Conservation (phyloP, 176 grass and related monocot genomes). For the sorghum (Sorghum bicolor) region DNA sequence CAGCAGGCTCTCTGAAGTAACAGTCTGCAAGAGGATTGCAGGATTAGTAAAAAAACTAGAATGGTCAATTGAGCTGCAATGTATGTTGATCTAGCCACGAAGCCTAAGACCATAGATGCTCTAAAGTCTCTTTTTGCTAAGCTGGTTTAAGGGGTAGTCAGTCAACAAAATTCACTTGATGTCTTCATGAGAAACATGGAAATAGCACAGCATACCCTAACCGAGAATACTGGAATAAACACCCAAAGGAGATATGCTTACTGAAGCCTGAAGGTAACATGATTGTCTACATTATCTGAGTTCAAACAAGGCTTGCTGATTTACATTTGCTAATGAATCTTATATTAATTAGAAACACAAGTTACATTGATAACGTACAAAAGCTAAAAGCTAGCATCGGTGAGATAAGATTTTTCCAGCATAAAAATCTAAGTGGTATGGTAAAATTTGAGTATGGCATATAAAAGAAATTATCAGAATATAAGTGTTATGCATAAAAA, state of each 20-base stretch:
- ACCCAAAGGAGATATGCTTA: background rate
- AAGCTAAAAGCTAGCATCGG: background rate
- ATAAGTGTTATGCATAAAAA: background rate
- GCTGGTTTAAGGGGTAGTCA: background rate
- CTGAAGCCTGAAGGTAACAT: background rate
- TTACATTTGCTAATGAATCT: background rate
- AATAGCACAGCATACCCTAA: background rate
- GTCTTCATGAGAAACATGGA: background rate
- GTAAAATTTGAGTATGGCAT: background rate
- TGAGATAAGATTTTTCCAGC: background rate
- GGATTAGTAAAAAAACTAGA: background rate
- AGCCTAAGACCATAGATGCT: background rate
- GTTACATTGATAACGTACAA: background rate
- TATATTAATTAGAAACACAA: background rate
- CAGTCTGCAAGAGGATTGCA: constrained; percentile 43
- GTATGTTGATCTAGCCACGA: background rate
- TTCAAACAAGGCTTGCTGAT: background rate
- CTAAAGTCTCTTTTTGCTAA: background rate
- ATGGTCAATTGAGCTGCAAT: background rate
- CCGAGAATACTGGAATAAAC: background rate
- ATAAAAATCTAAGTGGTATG: background rate
- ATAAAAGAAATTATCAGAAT: background rate
- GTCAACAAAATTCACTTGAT: background rate
- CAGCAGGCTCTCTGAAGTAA: constrained; percentile 78
- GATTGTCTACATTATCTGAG: background rate